phyloP scores from a whole-genome alignment of 495 filamentous ascomycete genomes.

The Hamigera avellanea region DNA sequence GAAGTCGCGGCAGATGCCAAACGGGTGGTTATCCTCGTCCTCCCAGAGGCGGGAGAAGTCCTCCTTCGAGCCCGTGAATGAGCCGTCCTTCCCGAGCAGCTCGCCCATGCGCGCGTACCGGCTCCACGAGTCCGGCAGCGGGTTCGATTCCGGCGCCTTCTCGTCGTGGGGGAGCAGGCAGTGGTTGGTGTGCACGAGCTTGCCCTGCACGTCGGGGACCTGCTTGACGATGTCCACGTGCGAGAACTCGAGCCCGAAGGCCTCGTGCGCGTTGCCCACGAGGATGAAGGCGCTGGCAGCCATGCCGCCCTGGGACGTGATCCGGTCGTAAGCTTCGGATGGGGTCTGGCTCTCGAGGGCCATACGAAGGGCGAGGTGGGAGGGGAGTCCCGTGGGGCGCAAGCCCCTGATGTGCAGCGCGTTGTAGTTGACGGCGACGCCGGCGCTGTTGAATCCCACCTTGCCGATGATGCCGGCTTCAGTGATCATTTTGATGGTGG shows the following conservation, averaged over 20 bases:
- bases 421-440: conserved; percentile 55
- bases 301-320: conserved; percentile 35
- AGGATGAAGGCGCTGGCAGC: conserved; percentile 52
- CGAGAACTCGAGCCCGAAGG: conserved; percentile 48
- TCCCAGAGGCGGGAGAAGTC: too few relatives aligned
- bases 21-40: too few relatives aligned
- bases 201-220: conserved; percentile 28
- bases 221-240: conserved; percentile 39
- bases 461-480: conserved; percentile 64
- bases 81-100: too few relatives aligned
- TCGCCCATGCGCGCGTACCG: too few relatives aligned
- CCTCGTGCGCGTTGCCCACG: conserved; percentile 40
- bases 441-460: conserved; percentile 51
- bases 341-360: conserved; percentile 45
- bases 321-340: conserved; percentile 32
- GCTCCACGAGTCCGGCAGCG: too few relatives aligned
- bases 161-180: too few relatives aligned
- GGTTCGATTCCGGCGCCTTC: too few relatives aligned
- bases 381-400: conserved; percentile 41
- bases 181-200: conserved; percentile 54
- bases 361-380: conserved; percentile 50
- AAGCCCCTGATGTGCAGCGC: conserved; percentile 52
- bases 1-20: too few relatives aligned
- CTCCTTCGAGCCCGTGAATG: too few relatives aligned
- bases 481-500: conserved; percentile 38